phyloP scores from a whole-genome alignment of 2,329 filamentous ascomycete species.

The Ophioceras dolichostomum region DNA sequence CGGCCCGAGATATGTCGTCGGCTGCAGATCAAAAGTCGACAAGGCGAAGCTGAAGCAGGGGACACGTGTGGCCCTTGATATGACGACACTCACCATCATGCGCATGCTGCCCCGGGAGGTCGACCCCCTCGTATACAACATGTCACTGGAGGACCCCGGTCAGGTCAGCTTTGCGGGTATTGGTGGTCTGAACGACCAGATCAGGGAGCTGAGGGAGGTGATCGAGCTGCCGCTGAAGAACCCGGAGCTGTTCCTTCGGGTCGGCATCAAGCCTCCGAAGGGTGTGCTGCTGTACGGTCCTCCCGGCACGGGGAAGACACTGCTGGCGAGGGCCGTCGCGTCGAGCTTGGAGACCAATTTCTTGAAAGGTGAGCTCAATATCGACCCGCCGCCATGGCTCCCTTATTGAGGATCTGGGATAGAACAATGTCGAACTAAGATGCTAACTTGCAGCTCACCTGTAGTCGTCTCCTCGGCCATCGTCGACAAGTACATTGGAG shows the following conservation, averaged over 20 bases:
- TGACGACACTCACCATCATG: slow-evolving; percentile 99
- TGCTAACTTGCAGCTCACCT: background rate
- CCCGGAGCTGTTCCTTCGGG: slow-evolving; percentile 89
- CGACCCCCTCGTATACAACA: slow-evolving; percentile 98
- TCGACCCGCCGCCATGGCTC: background rate
- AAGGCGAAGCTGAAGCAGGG: slow-evolving; percentile 96
- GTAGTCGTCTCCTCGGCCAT: slow-evolving; percentile 95
- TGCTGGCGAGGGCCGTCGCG: slow-evolving; percentile 86
- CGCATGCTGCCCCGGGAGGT: slow-evolving; percentile 98
- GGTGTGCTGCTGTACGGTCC: slow-evolving; percentile 93
- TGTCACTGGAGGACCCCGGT: slow-evolving; percentile 96
- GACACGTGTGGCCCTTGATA: slow-evolving; percentile 91
- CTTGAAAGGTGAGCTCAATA: slow-evolving; percentile 60
- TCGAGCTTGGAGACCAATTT: slow-evolving; percentile 98
- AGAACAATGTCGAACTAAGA: too few relatives aligned
- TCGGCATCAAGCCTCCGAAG: slow-evolving; percentile 98
- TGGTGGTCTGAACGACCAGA: slow-evolving; percentile 95
- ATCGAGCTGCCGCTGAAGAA: slow-evolving; percentile 98
- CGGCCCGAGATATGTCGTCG: slow-evolving; percentile 93
- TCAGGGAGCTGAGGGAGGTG: slow-evolving; percentile 90
- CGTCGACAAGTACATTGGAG: slow-evolving; percentile 98
- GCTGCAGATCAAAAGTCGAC: slow-evolving; percentile 96
- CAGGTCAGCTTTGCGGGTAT: slow-evolving; percentile 98
- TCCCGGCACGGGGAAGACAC: slow-evolving; percentile 91
- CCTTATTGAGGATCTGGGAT: background rate